Conservation (phyloP, 345 rosid species). For the Salix arbutifolia region DNA sequence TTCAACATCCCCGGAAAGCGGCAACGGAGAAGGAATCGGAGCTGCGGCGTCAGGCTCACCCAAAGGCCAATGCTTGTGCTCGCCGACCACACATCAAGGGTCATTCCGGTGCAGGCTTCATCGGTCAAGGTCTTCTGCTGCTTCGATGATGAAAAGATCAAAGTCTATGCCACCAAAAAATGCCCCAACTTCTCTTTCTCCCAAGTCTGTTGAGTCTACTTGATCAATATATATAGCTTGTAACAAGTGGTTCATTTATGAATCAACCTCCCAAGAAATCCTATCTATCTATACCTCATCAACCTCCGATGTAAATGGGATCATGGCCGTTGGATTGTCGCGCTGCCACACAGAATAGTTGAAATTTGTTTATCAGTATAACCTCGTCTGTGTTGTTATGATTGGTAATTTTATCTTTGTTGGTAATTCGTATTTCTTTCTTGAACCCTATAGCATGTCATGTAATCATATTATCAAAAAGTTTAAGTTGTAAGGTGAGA, state of each 20-base stretch:
- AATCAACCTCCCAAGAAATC: not conserved
- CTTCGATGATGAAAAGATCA: constrained; percentile 30
- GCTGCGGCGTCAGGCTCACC: constrained; percentile 7
- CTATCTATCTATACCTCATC: not conserved
- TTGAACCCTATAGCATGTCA: too few species aligned
- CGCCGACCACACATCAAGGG: constrained; percentile 72
- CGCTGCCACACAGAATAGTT: too few species aligned
- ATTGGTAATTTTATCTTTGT: too few species aligned
- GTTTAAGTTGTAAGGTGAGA: too few species aligned
- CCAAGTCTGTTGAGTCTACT: constrained; percentile 13
- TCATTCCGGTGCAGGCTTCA: constrained; percentile 81
- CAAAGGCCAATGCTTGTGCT: constrained; percentile 52
- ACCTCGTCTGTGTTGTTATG: too few species aligned
- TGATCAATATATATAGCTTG: not conserved
- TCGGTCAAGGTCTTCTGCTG: constrained; percentile 50
- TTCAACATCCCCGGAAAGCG: too few species aligned
- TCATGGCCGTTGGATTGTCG: too few species aligned
- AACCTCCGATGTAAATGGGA: not conserved
- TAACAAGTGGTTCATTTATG: not conserved
- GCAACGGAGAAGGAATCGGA: too few species aligned
- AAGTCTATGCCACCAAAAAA: constrained; percentile 50
- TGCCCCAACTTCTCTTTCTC: constrained; percentile 18
- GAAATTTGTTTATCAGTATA: too few species aligned
- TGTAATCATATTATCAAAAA: too few species aligned
- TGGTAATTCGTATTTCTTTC: too few species aligned